A percentile compares a stretch with the other conserved stretches of the same genome.
Evolutionary conservation across 1,284 basidiomycete genomes (phyloP).

Genomic region (Sporisorium scitamineum): DNA sequence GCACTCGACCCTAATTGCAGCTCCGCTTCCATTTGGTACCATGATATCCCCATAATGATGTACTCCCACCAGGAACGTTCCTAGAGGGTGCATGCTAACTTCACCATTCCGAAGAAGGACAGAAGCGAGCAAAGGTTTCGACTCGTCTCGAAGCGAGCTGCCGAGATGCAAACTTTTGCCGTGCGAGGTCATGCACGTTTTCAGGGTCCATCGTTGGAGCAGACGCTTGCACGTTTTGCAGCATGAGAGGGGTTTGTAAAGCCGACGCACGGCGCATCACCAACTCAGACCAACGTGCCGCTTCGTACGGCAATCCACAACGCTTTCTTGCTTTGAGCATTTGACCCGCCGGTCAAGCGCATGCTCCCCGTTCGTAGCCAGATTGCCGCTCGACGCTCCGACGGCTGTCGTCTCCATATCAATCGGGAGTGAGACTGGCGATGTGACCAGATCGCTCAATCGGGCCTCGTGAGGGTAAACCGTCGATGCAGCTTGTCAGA

Average conservation of each 20-base stretch:
- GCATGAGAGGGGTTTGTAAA: neutral
- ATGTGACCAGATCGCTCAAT: neutral
- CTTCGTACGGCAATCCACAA: neutral
- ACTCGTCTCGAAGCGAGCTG: conserved; percentile 2
- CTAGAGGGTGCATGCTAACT: neutral
- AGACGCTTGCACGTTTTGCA: neutral
- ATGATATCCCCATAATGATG: neutral
- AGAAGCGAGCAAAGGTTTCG: neutral
- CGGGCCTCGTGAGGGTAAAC: neutral
- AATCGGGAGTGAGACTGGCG: neutral
- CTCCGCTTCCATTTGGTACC: neutral
- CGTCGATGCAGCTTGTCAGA: neutral
- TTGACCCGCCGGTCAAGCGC: neutral
- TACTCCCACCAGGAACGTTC: neutral
- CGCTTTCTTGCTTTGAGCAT: neutral
- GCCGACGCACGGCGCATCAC: neutral
- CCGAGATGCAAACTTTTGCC: conserved; percentile 3
- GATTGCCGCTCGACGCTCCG: no score
- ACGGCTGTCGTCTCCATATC: neutral
- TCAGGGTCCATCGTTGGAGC: neutral
- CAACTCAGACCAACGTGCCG: neutral
- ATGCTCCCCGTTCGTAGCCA: neutral
- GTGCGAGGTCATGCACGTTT: conserved; percentile 5
- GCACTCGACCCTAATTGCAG: neutral
- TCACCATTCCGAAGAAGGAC: neutral